Evolutionary conservation across 352 stramenopile species (phyloP).

Genomic region (Bremia lactucae): DNA sequence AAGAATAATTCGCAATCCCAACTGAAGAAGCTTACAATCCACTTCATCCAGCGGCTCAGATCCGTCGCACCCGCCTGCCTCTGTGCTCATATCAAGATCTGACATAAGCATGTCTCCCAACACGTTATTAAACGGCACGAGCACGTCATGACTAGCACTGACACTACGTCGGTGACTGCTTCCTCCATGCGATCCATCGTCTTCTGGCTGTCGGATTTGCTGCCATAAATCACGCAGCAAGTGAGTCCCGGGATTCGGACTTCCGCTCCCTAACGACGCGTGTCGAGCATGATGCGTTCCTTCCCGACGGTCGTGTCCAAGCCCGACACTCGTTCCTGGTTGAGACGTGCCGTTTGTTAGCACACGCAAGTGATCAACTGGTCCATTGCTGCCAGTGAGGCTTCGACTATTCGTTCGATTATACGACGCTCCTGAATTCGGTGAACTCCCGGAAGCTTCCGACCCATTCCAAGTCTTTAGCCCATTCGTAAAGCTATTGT

Average conservation of each 20-base stretch:
- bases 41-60: constrained; percentile 38
- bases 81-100: constrained; percentile 24
- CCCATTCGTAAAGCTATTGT: constrained; percentile 5
- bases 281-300: constrained; percentile 19
- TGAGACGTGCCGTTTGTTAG: constrained; percentile 22
- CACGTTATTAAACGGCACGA: too few relatives aligned
- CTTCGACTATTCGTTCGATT: constrained; percentile 13
- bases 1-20: constrained; percentile 37
- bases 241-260: constrained; percentile 35
- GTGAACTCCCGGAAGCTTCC: constrained; percentile 16
- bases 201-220: constrained; percentile 57
- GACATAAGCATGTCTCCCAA: constrained; percentile 24
- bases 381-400: constrained; percentile 8
- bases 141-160: constrained; percentile 22
- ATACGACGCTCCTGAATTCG: constrained; percentile 13
- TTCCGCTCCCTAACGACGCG: constrained; percentile 21
- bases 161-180: constrained; percentile 15
- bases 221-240: constrained; percentile 75
- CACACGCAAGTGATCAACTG: constrained; percentile 17
- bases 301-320: constrained; percentile 17
- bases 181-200: constrained; percentile 20
- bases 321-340: constrained; percentile 4
- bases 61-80: constrained; percentile 3
- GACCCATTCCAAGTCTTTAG: constrained; percentile 1
- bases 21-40: constrained; percentile 45